Base-by-base conservation (phyloP, 257 asterid species). In the Plantago ovata region DNA sequence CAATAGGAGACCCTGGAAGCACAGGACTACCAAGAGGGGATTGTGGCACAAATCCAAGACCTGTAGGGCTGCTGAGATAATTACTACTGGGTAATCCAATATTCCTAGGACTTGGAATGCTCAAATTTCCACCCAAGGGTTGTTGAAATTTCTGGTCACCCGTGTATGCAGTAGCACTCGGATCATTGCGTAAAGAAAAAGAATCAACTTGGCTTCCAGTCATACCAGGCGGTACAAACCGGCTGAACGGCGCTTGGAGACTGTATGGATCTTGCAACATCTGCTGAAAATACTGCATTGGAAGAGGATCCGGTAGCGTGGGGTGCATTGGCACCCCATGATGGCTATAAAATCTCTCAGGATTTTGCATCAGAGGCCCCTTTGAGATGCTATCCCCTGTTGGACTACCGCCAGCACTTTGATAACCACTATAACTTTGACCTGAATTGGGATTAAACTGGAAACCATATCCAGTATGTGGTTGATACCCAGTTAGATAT, bases 1-100 rank as follows among this genome's bases (percentile, higher is more conserved):
- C 89, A 40, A 79, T 66, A 19, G 94, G 95, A 63, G 89, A 81
- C 66, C 78, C 88, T 22, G 94, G 90, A 62, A 79, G 52, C 40
- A 83, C 76, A 13, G 95, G 94, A 70, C 94, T 85, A 62, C 81
- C 81, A 56, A 82, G 80, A 65, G 95, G 87, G 38, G 97, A 75
- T 32, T 75, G 97, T 39, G 86, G 79, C 72, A 79, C 60, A 69
- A 76, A 78, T 41, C 84, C 83, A 38, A 71, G 57, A 62, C 78
- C 61, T 9, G 83, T 62, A 11, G 88, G 80, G 58, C 78, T 76
- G 71, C 88, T 83, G 56, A 68, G 82, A 77, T 80, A 82, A 73
- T 70, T 70, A 58, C 58, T 75, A 62, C 76, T 66, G 10, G 84
- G 76, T 28, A 66, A 46, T 54, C 79, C 80, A 23, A 76, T 72